A percentile compares a stretch with the other conserved stretches of the same genome.
phyloP scores from a whole-genome alignment of 768 basidiomycete species.

The Leccinum sublutescens region DNA sequence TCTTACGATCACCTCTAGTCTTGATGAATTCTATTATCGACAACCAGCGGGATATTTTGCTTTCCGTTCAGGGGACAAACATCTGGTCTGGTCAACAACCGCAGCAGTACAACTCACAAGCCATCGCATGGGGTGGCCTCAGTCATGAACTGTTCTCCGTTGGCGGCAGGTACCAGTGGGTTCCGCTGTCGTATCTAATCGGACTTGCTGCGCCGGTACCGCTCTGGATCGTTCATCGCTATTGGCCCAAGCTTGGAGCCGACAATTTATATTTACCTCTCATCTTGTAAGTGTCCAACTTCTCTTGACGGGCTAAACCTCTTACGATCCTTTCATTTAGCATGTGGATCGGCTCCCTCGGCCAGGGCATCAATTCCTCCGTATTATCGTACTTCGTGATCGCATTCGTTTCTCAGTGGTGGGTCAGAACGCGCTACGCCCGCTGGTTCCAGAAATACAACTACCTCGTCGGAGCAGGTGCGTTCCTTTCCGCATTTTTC shows the following conservation, averaged over 20 bases:
- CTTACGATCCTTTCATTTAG: slow-evolving; percentile 13
- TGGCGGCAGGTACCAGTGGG: slow-evolving; percentile 36
- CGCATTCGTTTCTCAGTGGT: slow-evolving; percentile 38
- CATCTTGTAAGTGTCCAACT: slow-evolving; percentile 20
- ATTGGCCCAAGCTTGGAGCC: slow-evolving; percentile 32
- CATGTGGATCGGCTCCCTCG: slow-evolving; percentile 18
- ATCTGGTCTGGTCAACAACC: slow-evolving; percentile 34
- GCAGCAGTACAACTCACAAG: slow-evolving; percentile 32
- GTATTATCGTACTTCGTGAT: slow-evolving; percentile 16
- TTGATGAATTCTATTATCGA: slow-evolving; percentile 60
- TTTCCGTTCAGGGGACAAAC: slow-evolving; percentile 52
- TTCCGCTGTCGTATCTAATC: slow-evolving; percentile 36
- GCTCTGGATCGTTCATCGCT: slow-evolving; percentile 39
- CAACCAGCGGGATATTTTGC: slow-evolving; percentile 47
- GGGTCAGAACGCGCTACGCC: slow-evolving; percentile 36
- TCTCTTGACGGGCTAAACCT: background rate
- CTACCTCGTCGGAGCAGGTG: slow-evolving; percentile 42
- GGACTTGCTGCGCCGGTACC: slow-evolving; percentile 38
- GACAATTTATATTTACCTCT: slow-evolving; percentile 33
- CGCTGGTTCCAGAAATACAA: slow-evolving; percentile 40
- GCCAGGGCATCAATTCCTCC: slow-evolving; percentile 30
- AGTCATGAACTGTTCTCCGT: slow-evolving; percentile 34
- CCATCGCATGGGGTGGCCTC: slow-evolving; percentile 41
- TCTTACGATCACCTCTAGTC: slow-evolving; percentile 36
- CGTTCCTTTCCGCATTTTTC: background rate